Evolutionary conservation across 2,329 filamentous ascomycete genomes (phyloP).

Genomic region (Penicillium sp.): DNA sequence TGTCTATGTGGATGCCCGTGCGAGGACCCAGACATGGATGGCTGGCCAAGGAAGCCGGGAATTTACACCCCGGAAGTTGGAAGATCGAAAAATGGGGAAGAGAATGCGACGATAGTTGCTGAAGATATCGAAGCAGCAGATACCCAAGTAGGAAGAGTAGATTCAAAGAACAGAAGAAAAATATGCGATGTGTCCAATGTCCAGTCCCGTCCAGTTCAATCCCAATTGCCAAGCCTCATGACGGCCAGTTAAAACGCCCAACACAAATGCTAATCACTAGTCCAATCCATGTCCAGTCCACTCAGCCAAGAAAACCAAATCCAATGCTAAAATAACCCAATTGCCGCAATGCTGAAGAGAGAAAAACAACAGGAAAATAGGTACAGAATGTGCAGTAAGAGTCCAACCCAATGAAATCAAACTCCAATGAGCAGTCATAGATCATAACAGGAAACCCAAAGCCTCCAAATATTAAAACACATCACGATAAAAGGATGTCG

Average conservation of each 20-base stretch:
- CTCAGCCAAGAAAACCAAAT: neutral
- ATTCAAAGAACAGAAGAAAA: neutral
- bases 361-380: neutral
- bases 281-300: neutral
- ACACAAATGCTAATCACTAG: neutral
- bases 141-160: neutral
- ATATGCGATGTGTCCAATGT: neutral
- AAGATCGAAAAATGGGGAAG: too few relatives aligned
- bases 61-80: neutral
- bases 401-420: neutral
- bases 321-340: neutral
- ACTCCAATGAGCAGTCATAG: neutral
- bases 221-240: neutral
- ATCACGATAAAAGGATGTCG: conserved; percentile 3
- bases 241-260: neutral
- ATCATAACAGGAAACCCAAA: neutral
- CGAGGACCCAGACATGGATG: neutral
- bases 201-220: neutral
- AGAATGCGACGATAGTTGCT: neutral
- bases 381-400: neutral
- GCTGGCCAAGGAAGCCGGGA: neutral
- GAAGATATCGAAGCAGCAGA: neutral
- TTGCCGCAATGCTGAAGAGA: neutral
- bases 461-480: neutral
- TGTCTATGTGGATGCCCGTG: neutral